Conservation (phyloP, 2,329 filamentous ascomycete genomes). For the Lachnellula cervina region DNA sequence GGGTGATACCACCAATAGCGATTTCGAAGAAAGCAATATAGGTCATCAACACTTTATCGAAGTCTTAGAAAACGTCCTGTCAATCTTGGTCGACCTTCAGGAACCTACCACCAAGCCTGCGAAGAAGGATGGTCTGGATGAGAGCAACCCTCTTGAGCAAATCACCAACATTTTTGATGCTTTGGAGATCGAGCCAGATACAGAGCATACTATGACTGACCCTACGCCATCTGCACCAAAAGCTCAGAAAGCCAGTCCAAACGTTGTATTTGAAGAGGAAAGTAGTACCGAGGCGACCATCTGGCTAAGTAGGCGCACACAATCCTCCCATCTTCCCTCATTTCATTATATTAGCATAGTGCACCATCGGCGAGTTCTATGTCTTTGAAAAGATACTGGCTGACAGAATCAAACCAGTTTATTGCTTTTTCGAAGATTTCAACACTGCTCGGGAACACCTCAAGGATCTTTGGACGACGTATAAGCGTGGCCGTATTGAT, state of each 20-base stretch:
- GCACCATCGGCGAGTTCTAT: not conserved
- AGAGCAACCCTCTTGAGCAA: conserved; percentile 31
- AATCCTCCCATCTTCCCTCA: not conserved
- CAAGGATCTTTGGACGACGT: not conserved
- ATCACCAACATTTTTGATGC: not conserved
- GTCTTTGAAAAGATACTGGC: not conserved
- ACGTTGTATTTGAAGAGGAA: not conserved
- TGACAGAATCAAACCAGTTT: not conserved
- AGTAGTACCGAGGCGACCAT: not conserved
- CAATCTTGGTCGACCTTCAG: not conserved
- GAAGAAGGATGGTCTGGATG: conserved; percentile 36
- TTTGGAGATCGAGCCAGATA: conserved; percentile 1
- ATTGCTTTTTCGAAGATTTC: not conserved
- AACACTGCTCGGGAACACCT: not conserved
- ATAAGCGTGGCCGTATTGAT: not conserved
- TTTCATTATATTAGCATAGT: not conserved
- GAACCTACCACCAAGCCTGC: not conserved
- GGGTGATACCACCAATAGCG: not conserved
- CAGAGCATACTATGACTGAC: not conserved
- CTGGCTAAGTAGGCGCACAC: not conserved
- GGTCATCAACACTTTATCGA: not conserved
- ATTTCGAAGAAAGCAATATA: not conserved
- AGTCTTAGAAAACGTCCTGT: not conserved
- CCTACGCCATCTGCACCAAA: not conserved
- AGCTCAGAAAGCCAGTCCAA: not conserved